Evolutionary conservation across 352 stramenopile genomes (phyloP), one percentile per base, ranked within the genome.

Genomic region (Phytophthora europaea): DNA sequence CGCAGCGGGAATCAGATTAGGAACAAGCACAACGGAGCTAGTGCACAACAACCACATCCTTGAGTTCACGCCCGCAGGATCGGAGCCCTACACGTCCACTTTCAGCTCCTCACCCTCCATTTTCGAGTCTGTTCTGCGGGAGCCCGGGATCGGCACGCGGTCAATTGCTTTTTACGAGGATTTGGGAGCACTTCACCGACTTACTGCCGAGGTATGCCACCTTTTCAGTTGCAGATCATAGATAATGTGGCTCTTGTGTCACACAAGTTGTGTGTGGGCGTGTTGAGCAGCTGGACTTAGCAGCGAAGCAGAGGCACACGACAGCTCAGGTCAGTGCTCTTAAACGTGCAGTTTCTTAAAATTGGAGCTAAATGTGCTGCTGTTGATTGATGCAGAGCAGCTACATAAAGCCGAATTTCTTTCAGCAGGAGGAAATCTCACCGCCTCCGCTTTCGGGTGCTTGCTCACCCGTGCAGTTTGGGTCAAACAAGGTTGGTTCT

Each of bases 101-200:
- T 85, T 85, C 62, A 71, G 51, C 53, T 73, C 85, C 22, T 51
- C 57, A n/a, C 73, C 81, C 3, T 84, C 83, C 6, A 71, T 88
- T 9, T 92, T 91, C 33, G 85, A 90, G 64, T 76, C 81, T 2
- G 43, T 92, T 23, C 23, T 90, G 20, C 78, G 67, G 12, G 77
- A 89, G 26, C 54, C 79, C 31, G 77, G 76, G 15, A 66, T 76
- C 15, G 74, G 62, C 1, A 56, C 63, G 23, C 72, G 63, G n/a
- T 76, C 67, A 8, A 68, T 65, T 16, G 52, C 66, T 8, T 77
- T 92, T 68, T 75, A 87, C 36, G 79, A 84, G 16, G 70, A 86
- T 8, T 63, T 92, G 8, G 62, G 79, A 34, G 53, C 51, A 7
- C 63, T 92, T 18, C 80, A 87, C 34, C 70, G 58, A 34, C 69